Evolutionary conservation across 805 yeast species (phyloP), one percentile per base, ranked within the genome.

Genomic region (Naumovozyma baii): DNA sequence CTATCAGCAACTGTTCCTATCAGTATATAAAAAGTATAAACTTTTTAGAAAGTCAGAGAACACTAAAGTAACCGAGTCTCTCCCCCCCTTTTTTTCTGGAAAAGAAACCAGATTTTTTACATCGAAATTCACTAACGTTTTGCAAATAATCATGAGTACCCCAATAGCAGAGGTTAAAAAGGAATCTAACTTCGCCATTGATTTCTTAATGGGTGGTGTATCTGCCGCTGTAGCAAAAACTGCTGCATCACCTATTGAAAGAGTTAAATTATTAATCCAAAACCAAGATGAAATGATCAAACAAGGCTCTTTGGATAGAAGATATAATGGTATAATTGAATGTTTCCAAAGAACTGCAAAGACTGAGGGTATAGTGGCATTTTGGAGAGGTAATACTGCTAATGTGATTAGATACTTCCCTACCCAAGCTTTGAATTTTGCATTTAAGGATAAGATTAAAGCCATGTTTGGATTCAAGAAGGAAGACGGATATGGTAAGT

Each of bases 361-460:
- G 57, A 85, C 82, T 57, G 96, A 87, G 76, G 96, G 96, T 80
- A 62, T 83, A 50, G 75, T 71, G 54, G 72, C 96, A 50, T 86
- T 87, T 90, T 87, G 96, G 96, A 83, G 96, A 83, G 96, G 96
- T 79, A 87, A 87, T 88, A 88, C 96, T 54, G 96, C 96, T 63
- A 87, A 87, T 73, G 96, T 87, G 67, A 81, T 87, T 75, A 84
- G 96, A 78, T 87, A 88, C 80, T 87, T 87, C 94, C 96, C 96
- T 70, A 88, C 96, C 69, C 96, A 87, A 75, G 96, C 96, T 61
- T 79, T 87, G 67, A 87, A 87, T 83, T 88, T 87, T 63, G 96
- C 96, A 63, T 88, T 87, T 90, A 88, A 87, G 78, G 96, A 88
- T 70, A 83, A 85, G 74, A 84, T 88, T 76, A 87, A 87, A 81